phyloP scores from a whole-genome alignment of 2,329 filamentous ascomycete genomes.

The Colletotrichum falcatum region DNA sequence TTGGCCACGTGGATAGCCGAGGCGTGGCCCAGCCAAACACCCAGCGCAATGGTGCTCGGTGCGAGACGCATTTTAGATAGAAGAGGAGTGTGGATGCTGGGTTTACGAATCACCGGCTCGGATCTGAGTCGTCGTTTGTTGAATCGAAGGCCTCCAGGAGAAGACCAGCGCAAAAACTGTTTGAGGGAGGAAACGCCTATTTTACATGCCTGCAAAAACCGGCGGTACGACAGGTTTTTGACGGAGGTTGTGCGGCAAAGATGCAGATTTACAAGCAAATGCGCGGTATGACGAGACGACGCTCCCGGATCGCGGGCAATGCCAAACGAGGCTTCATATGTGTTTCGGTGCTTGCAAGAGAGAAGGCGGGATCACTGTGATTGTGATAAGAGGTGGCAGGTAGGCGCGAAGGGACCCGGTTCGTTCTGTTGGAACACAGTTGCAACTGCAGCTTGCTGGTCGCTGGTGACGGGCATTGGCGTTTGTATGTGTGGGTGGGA shows the following conservation, averaged over 20 bases:
- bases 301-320: neutral
- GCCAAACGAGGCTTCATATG: slow-evolving; percentile 37
- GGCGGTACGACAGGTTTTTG: neutral
- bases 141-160: neutral
- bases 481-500: no score
- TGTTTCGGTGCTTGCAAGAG: slow-evolving; percentile 32
- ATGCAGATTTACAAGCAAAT: neutral
- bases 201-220: slow-evolving; percentile 29
- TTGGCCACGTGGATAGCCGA: slow-evolving; percentile 57
- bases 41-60: slow-evolving; percentile 40
- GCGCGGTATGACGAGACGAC: slow-evolving; percentile 20
- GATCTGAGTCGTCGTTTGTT: neutral
- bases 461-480: no score
- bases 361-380: slow-evolving; percentile 16
- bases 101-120: neutral
- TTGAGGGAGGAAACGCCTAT: neutral
- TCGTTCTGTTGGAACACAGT: slow-evolving; percentile 5
- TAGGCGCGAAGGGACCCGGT: slow-evolving; percentile 13
- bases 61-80: slow-evolving; percentile 35
- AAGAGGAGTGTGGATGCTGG: neutral
- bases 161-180: neutral
- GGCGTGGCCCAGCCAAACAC: slow-evolving; percentile 43
- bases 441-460: no score
- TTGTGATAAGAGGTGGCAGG: no score
- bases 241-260: neutral